Conservation (phyloP, 1,284 basidiomycete genomes). For the Ganoderma boninense region DNA sequence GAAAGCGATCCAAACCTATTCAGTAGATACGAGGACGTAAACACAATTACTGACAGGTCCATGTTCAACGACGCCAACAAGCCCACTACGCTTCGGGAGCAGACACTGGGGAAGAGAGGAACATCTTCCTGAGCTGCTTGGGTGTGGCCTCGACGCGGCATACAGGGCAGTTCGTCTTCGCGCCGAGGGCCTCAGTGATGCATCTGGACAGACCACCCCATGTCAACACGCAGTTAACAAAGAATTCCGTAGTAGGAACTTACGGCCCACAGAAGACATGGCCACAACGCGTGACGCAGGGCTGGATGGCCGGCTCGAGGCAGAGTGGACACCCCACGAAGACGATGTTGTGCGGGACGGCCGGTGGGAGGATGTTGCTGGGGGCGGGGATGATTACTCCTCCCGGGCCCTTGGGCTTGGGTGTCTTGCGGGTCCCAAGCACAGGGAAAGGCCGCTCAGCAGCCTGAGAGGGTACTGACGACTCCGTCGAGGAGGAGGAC, state of each 20-base stretch:
- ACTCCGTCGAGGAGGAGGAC: conserved; percentile 7
- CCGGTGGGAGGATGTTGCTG: conserved; percentile 6
- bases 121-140: conserved; percentile 37
- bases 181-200: conserved; percentile 32
- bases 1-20: not conserved
- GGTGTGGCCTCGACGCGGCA: conserved; percentile 34
- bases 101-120: conserved; percentile 24
- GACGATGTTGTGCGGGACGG: conserved; percentile 12
- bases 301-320: conserved; percentile 36
- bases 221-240: not conserved
- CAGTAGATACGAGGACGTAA: not conserved
- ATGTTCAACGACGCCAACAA: not conserved
- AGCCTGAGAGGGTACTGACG: not conserved
- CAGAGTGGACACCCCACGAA: conserved; percentile 40
- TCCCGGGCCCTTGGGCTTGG: not conserved
- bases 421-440: not conserved
- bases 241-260: conserved; percentile 15
- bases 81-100: not conserved
- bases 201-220: conserved; percentile 30
- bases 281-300: conserved; percentile 38
- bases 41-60: not conserved
- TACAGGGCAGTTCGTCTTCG: conserved; percentile 38
- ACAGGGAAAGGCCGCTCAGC: not conserved
- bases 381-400: not conserved
- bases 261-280: conserved; percentile 42